A percentile compares a stretch with the other conserved stretches of the same genome.
Evolutionary conservation across 306 rosid species (phyloP).

Genomic region (Vicia villosa): DNA sequence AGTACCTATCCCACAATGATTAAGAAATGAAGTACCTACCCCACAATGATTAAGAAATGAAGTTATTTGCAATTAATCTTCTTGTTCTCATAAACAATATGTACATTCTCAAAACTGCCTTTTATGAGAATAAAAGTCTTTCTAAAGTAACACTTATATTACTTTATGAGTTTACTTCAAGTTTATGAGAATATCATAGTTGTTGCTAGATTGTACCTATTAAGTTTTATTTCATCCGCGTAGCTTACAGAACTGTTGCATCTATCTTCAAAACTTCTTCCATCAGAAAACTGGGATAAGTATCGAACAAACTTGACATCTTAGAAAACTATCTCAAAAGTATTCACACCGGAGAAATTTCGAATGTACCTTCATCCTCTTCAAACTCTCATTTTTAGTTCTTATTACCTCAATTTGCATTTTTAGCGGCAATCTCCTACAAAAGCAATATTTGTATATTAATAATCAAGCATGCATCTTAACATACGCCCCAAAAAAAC

Average conservation of each 20-base stretch:
- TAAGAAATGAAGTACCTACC: too few relatives aligned
- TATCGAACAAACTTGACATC: not conserved
- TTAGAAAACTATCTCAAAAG: not conserved
- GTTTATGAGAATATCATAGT: too few relatives aligned
- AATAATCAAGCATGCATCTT: not conserved
- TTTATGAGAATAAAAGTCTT: not conserved
- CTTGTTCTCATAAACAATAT: not conserved
- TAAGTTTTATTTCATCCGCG: too few relatives aligned
- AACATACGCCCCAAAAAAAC: not conserved
- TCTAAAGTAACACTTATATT: not conserved
- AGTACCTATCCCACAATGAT: too few relatives aligned
- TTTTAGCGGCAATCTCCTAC: constrained; percentile 64
- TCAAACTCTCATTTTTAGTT: constrained; percentile 66
- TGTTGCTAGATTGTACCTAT: too few relatives aligned
- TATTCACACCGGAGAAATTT: constrained; percentile 5
- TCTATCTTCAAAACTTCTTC: too few relatives aligned
- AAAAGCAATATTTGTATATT: constrained; percentile 12
- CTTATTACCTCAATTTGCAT: constrained; percentile 57
- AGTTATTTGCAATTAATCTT: not conserved
- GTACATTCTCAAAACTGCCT: not conserved
- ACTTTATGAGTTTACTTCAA: not conserved
- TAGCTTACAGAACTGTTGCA: too few relatives aligned
- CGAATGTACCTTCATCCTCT: constrained; percentile 74
- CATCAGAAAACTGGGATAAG: constrained; percentile 16
- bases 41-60: not conserved